Evolutionary conservation across 129 eudicot species (phyloP), one percentile per base, ranked within the genome.

Genomic region (Flaveria brownii): DNA sequence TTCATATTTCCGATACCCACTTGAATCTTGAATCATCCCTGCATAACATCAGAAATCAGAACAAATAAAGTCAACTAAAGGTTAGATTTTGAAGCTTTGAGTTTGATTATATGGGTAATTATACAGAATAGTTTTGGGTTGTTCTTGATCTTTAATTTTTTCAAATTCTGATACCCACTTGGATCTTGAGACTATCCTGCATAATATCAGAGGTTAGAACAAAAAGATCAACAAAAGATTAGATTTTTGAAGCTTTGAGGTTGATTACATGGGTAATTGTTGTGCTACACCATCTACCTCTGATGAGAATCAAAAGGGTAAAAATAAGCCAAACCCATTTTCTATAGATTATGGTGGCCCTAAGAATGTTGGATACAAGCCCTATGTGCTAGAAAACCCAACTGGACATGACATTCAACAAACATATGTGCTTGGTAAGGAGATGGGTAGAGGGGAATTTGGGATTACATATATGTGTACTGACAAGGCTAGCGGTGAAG

Each of bases 401-500:
- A 91, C 97, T 5, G 97, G 97, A 9, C 83, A 78, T 77, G 88
- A 85, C 36, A 89, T 91, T 62, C 87, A 76, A 71, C 66, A 79
- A 67, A 81, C 76, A 23, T 91, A 91, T 69, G 90, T 83, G 23
- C 83, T 91, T 52, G 96, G 97, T 45, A 77, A 87, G 20, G 97
- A 91, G 86, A 87, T 91, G 55, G 97, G 97, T 15, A 83, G 96
- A 9, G 97, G 97, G 4, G 97, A 91, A 82, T 91, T 91, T 16
- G 96, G 96, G 79, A 76, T 91, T 20, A 91, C 97, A 6, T 91
- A 91, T 82, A 61, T 89, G 87, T 87, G 90, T 82, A 89, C 96
- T 28, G 96, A 91, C 30, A 87, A 85, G 71, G 11, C 81, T 1
- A 72, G 72, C 1, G 92, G 97, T 13, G 92, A 91, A 13, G 78